Base-by-base conservation (phyloP, 2,329 filamentous ascomycete genomes). In the Colletotrichum sp. region DNA sequence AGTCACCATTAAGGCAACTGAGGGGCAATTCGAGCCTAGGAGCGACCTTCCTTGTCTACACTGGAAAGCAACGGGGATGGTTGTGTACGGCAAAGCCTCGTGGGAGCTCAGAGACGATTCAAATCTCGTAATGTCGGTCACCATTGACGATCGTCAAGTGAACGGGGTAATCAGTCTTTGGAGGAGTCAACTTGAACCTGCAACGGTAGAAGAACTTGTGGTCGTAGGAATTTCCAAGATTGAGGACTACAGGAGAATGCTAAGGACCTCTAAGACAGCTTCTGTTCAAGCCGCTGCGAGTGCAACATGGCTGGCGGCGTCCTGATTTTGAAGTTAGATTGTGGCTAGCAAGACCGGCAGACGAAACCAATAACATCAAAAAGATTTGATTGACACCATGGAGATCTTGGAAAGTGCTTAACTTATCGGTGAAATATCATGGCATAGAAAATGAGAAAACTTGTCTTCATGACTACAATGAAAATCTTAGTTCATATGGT, bases 181-280 rank as follows among this genome's bases (percentile, higher is more conserved):
- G 71, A 73, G 39, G n/a, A 32, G 52, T 12, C 34, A n/a, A 18
- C 28, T 73, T 34, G 55, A 49, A 28, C 52, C 34, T 28, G 32
- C 39, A 16, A 69, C 71, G 28, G 52, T 69, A 12, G 71, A 73
- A 52, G 71, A 73, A 49, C 64, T 73, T 7, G 34, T 73, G 32
- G 52, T 73, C 5, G 64, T 73, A 24, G 71, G 71, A 15, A 16
- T 73, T 49, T 60, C 65, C n/a, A 60, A 73, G 65, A 24, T 73
- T 16, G 71, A 73, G 64, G n/a, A 73, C 26, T 73, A 73, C 66
- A 73, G 59, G 18, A 68, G 39, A 49, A n/a, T 73, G 71, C 13
- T 62, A 6, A 39, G 71, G 57, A 32, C 16, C 5, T 44, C 71
- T 6, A 73, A 69, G 71, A 73, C 18, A 15, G 55, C 21, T 28